A percentile compares a stretch with the other conserved stretches of the same genome.
phyloP scores from a whole-genome alignment of 2,329 filamentous ascomycete genomes.

The Aureobasidium sp. region DNA sequence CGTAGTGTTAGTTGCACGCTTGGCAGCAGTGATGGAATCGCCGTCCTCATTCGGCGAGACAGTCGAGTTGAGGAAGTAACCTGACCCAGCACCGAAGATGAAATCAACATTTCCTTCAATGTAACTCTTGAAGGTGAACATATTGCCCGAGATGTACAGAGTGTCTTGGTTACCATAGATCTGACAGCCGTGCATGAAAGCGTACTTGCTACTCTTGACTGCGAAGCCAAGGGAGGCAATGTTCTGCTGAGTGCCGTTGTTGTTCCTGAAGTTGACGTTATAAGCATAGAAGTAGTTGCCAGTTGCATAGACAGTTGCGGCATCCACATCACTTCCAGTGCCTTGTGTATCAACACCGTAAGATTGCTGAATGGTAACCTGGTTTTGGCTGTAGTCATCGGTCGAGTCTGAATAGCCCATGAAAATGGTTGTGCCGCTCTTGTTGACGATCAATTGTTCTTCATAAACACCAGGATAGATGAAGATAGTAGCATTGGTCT shows the following conservation, averaged over 20 bases:
- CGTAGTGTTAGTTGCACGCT: slow-evolving; percentile 34
- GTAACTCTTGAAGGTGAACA: slow-evolving; percentile 37
- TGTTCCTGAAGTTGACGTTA: slow-evolving; percentile 38
- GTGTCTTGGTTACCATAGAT: slow-evolving; percentile 36
- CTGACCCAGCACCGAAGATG: slow-evolving; percentile 39
- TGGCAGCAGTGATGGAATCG: slow-evolving; percentile 33
- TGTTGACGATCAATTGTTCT: slow-evolving; percentile 34
- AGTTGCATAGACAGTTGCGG: slow-evolving; percentile 35
- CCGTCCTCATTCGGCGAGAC: slow-evolving; percentile 33
- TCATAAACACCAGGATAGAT: slow-evolving; percentile 37
- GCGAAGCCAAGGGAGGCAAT: slow-evolving; percentile 36
- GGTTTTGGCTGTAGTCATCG: slow-evolving; percentile 33
- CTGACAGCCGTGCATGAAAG: slow-evolving; percentile 33
- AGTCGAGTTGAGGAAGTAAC: slow-evolving; percentile 37
- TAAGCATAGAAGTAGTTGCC: slow-evolving; percentile 36
- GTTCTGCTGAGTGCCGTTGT: slow-evolving; percentile 31
- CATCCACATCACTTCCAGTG: slow-evolving; percentile 32
- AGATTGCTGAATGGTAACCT: slow-evolving; percentile 32
- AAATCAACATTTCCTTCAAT: slow-evolving; percentile 39
- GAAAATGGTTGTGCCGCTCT: slow-evolving; percentile 35
- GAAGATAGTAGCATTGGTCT: slow-evolving; percentile 33
- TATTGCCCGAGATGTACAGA: slow-evolving; percentile 31
- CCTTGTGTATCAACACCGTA: slow-evolving; percentile 34
- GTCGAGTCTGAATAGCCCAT: slow-evolving; percentile 33
- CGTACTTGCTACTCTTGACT: slow-evolving; percentile 37